Evolutionary conservation across 495 filamentous ascomycete species (phyloP), one percentile per base, ranked within the genome.

Genomic region (Filosporella fistucella): DNA sequence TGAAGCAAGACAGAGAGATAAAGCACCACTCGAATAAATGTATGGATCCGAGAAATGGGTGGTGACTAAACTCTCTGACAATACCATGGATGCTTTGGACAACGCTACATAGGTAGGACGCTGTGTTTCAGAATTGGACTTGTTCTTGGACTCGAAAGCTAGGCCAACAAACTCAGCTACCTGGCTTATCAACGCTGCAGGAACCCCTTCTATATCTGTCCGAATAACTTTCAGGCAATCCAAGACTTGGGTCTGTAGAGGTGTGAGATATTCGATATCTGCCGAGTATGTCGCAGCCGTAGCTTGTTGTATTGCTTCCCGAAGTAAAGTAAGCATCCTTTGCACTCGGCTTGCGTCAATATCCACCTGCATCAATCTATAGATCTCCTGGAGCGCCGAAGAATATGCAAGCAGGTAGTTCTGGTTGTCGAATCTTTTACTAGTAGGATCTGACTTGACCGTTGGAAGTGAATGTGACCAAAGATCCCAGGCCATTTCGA

Each of bases 81-180:
- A 71, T 13, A 74, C 69, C 68, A 94, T 93, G 36, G 82, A 74
- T 17, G 79, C 74, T 59, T 84, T 88, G 0, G 90, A 90, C 57
- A 97, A 77, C 14, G 93, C 89, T 39, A 98, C 79, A 59, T 86
- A 96, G 1, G 87, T 89, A 2, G 85, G 82, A 50, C 71, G 77
- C 17, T 56, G 45, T 16, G 9, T 45, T 32, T 45, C 49, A 36
- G 42, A 42, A 46, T 66, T 63, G 1, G 63, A 39, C 4, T 55
- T 53, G 24, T 44, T 44, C 36, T 46, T 57, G 2, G 49, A 22
- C 3, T 63, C 66, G 59, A 85, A 88, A 2, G 88, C 78, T 12
- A 98, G 59, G 0, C 77, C 80, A 16, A 80, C 76, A 34, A 95
- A 77, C 28, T 85, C 74, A 5, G 86, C 75, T 13, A 91, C 71